A percentile compares a stretch with the other conserved stretches of the same genome.
These are phyloP conservation scores for Encephalitozoon cuniculi DNA, from an alignment of 371 early-diverging fungal species.

Conservation along the genomic window DNA sequence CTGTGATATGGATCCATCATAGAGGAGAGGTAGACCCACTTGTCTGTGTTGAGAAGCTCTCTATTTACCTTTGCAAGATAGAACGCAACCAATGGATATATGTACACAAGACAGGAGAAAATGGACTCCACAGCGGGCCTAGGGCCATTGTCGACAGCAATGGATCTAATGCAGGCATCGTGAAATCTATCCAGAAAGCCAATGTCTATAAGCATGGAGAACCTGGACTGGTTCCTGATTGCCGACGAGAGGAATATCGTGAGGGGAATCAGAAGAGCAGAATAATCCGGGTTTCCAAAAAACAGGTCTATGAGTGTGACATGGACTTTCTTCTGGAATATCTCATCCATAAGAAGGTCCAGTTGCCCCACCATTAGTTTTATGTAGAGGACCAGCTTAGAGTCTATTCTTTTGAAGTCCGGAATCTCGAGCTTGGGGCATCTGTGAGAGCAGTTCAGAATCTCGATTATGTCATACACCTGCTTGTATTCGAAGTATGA, in stretches of 20 bases:
- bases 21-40: background rate
- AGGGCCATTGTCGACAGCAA: background rate
- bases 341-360: background rate
- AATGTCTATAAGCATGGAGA: background rate
- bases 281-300: background rate
- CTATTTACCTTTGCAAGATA: background rate
- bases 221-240: background rate
- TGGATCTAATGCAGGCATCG: background rate
- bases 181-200: background rate
- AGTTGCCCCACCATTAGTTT: background rate
- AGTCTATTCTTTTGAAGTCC: background rate
- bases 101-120: constrained; percentile 5
- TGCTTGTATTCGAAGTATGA: background rate
- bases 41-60: background rate
- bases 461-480: constrained; percentile 5
- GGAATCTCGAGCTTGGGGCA: background rate
- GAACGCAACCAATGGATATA: background rate
- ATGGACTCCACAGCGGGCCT: background rate
- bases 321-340: background rate
- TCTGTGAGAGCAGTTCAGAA: background rate
- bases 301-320: background rate
- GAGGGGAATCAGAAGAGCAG: background rate
- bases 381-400: background rate
- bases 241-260: background rate
- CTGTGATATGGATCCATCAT: background rate